phyloP scores from a whole-genome alignment of 805 yeast genomes.

The Spencermartinsiella europaea region DNA sequence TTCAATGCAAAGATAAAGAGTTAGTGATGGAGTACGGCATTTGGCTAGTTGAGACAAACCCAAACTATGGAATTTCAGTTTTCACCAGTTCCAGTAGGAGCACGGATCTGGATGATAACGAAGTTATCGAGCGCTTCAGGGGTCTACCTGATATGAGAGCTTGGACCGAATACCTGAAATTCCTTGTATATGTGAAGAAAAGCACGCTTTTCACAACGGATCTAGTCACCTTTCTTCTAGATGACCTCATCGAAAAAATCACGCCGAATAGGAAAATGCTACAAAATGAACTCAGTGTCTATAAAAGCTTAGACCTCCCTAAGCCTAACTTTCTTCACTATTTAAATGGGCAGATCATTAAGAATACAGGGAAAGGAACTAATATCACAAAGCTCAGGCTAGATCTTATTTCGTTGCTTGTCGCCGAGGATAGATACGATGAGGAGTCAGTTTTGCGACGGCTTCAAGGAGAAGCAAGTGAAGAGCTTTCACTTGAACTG shows the following conservation, averaged over 20 bases:
- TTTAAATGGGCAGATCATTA: constrained; percentile 10
- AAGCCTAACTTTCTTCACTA: constrained; percentile 29
- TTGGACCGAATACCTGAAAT: constrained; percentile 34
- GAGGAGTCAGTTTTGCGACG: constrained; percentile 21
- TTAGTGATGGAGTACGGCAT: constrained; percentile 36
- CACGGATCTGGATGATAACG: constrained; percentile 26
- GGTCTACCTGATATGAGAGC: constrained; percentile 30
- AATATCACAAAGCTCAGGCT: constrained; percentile 21
- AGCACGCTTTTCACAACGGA: constrained; percentile 28
- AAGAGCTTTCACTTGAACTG: constrained; percentile 29
- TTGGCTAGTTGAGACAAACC: constrained; percentile 30
- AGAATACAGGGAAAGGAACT: constrained; percentile 10
- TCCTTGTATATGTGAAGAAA: constrained; percentile 28
- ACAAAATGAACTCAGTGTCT: constrained; percentile 11
- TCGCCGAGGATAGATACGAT: constrained; percentile 22
- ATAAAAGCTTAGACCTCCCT: constrained; percentile 27
- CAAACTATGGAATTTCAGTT: constrained; percentile 30
- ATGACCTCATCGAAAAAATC: constrained; percentile 29
- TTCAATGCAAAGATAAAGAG: constrained; percentile 23
- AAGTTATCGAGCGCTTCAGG: constrained; percentile 29
- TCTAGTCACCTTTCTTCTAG: constrained; percentile 29
- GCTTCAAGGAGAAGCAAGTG: constrained; percentile 24
- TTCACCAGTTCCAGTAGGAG: constrained; percentile 26
- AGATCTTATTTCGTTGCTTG: constrained; percentile 24
- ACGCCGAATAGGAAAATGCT: not conserved